phyloP scores from a whole-genome alignment of 2,329 filamentous ascomycete genomes.

The Botrytis fragariae region DNA sequence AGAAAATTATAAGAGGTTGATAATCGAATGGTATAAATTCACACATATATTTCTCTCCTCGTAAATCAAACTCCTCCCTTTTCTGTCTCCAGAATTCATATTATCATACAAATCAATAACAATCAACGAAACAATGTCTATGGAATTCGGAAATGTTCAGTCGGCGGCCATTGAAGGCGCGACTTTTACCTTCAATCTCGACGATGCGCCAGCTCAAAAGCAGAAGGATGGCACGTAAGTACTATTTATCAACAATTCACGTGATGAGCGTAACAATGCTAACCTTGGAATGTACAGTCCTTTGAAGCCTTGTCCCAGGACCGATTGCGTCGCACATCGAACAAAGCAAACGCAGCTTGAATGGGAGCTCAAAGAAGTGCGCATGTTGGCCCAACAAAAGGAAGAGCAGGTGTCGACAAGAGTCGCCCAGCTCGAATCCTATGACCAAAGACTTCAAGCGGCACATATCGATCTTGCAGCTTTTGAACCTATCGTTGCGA shows the following conservation, averaged over 20 bases:
- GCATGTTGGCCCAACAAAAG: not conserved
- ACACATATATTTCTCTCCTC: not conserved
- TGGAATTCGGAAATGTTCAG: not conserved
- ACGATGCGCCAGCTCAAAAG: not conserved
- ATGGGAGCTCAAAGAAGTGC: constrained; percentile 7
- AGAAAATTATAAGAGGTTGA: not conserved
- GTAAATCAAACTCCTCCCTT: not conserved
- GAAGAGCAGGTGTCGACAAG: not conserved
- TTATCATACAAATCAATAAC: not conserved
- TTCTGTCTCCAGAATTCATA: not conserved
- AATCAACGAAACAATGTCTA: not conserved
- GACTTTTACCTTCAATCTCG: not conserved
- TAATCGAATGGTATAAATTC: not conserved
- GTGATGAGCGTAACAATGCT: constrained; percentile 11
- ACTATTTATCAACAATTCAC: not conserved
- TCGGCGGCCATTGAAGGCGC: not conserved
- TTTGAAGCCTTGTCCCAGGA: constrained; percentile 12
- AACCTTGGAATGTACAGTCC: constrained; percentile 11
- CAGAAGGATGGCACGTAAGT: constrained; percentile 8
- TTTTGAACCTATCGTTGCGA: not conserved
- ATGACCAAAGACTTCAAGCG: constrained; percentile 14
- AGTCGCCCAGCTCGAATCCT: constrained; percentile 1
- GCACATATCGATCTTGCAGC: constrained; percentile 3
- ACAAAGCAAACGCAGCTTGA: constrained; percentile 3
- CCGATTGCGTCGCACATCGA: constrained; percentile 15